Base-by-base conservation (phyloP, 139 green algal species). In the Volvox africanus region DNA sequence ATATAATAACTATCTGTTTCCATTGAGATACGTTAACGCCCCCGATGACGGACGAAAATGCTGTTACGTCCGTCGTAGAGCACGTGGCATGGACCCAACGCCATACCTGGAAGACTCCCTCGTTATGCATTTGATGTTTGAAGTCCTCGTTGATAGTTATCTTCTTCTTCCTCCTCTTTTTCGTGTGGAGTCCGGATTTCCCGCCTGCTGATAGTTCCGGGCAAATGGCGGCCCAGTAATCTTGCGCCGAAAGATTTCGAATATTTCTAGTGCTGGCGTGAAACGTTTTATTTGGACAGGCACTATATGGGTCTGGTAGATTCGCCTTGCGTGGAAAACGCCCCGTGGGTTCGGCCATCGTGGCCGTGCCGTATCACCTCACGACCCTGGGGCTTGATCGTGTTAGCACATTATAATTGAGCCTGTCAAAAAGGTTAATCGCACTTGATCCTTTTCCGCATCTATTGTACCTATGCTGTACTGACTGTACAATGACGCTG, bases 51-150 rank as follows among this genome's bases (percentile, higher is more conserved):
- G 44, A 55, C 44, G 44, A 55, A 55, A 55, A 55, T 9, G 44
- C 44, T 9, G 44, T 55, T 55, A 55, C 44, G 5, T 55, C 44
- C 44, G 44, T 14, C 9, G 9, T 55, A 14, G 44, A 55, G 44
- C 44, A 55, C 44, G 44, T 55, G 44, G 44, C 44, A 55, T 55
- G 44, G 44, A 9, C 44, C 44, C 44, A 9, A 55, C 44, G 44
- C 44, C 44, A 55, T 55, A 92, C 93, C 93, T 93, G 92, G 12
- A 82, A 80, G 2, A 91, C 92, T 11, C 90, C 93, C 22, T 94
- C 83, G 5, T 71, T 0, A 19, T 91, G 28, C 14, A 94, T 69
- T 78, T 94, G 92, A 35, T 91, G 21, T 44, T 35, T 6, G 2
- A 73, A 73, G 11, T 28, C 65, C 65, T 73, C 21, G 11, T 73